Conservation (phyloP, 1,284 basidiomycete genomes). For the Microbotryomycetes sp. region DNA sequence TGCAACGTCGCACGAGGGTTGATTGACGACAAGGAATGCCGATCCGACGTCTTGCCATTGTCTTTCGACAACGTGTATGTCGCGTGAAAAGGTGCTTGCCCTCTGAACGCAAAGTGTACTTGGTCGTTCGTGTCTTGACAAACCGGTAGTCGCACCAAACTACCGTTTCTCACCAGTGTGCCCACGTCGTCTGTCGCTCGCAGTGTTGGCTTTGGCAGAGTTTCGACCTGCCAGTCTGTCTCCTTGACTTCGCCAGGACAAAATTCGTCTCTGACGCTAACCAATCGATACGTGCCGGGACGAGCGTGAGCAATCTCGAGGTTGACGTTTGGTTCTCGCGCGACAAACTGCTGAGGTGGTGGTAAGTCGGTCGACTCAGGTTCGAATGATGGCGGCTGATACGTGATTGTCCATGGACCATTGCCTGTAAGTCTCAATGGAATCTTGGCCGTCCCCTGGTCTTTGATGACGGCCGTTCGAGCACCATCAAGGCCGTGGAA, state of each 20-base stretch:
- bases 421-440: slow-evolving; percentile 80
- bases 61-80: slow-evolving; percentile 32
- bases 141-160: slow-evolving; percentile 62
- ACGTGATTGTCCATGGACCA: slow-evolving; percentile 79
- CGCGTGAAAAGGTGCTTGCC: slow-evolving; percentile 45
- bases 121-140: slow-evolving; percentile 74
- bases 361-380: background rate
- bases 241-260: slow-evolving; percentile 68
- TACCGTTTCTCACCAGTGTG: slow-evolving; percentile 56
- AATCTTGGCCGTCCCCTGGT: slow-evolving; percentile 63
- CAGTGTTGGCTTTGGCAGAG: slow-evolving; percentile 60
- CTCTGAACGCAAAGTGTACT: slow-evolving; percentile 70
- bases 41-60: slow-evolving; percentile 14
- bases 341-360: slow-evolving; percentile 3
- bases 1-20: slow-evolving; percentile 35
- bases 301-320: slow-evolving; percentile 44
- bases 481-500: slow-evolving; percentile 63
- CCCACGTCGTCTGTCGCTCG: slow-evolving; percentile 40
- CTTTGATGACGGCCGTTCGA: slow-evolving; percentile 53
- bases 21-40: slow-evolving; percentile 19
- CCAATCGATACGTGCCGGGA: slow-evolving; percentile 64
- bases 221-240: slow-evolving; percentile 63
- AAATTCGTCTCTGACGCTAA: slow-evolving; percentile 68
- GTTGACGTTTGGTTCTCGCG: slow-evolving; percentile 23
- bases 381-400: slow-evolving; percentile 46